Conservation (phyloP, 2,329 filamentous ascomycete species). For the Phaeosphaeriaceae sp. region DNA sequence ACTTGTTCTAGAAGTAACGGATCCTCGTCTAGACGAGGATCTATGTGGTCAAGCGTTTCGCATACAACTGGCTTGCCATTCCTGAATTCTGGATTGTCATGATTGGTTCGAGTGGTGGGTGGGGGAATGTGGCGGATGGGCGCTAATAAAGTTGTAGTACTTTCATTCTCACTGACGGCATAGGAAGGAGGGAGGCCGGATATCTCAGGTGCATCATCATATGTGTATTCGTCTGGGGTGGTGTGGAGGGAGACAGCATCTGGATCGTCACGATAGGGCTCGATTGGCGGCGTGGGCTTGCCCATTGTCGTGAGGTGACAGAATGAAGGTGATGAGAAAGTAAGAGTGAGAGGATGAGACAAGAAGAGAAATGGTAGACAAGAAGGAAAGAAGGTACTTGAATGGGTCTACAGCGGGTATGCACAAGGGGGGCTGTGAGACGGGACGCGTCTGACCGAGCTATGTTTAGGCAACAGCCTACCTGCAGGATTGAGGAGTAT, state of each 20-base stretch:
- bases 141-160: conserved; percentile 9
- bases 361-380: not conserved
- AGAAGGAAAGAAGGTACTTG: conserved; percentile 7
- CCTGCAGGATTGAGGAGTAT: conserved; percentile 14
- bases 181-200: conserved; percentile 45
- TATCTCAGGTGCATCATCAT: conserved; percentile 46
- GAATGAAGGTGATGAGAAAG: not conserved
- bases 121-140: conserved; percentile 37
- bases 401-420: conserved; percentile 8
- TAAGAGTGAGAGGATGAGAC: not conserved
- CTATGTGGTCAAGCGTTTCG: conserved; percentile 35
- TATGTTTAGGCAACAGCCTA: conserved; percentile 32
- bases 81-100: conserved; percentile 28
- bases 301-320: conserved; percentile 34
- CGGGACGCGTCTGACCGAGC: conserved; percentile 28
- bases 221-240: conserved; percentile 46
- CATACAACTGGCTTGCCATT: conserved; percentile 36
- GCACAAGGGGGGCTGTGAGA: conserved; percentile 25
- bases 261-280: conserved; percentile 44
- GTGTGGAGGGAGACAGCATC: conserved; percentile 50
- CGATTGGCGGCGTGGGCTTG: conserved; percentile 24
- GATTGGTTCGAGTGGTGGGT: conserved; percentile 34
- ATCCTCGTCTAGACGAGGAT: conserved; percentile 41
- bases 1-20: conserved; percentile 39
- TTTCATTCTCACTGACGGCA: conserved; percentile 38